phyloP scores from a whole-genome alignment of 495 filamentous ascomycete genomes.

The Aspergillus campestris region DNA sequence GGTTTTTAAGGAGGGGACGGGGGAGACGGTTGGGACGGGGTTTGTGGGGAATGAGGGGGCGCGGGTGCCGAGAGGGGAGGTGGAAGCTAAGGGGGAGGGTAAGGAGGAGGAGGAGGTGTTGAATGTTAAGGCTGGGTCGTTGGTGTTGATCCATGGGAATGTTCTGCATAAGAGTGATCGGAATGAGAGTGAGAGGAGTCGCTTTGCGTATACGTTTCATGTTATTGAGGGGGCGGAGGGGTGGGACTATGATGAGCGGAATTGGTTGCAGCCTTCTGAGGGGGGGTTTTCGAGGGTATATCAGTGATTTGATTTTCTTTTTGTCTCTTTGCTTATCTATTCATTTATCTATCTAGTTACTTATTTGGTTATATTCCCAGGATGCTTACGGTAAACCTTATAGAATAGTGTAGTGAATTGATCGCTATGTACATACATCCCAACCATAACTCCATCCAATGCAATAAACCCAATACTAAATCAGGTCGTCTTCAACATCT shows the following conservation, averaged over 20 bases:
- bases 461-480: constrained; percentile 6
- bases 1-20: constrained; percentile 24
- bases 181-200: constrained; percentile 73
- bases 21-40: constrained; percentile 36
- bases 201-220: constrained; percentile 97
- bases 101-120: constrained; percentile 51
- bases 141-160: constrained; percentile 96
- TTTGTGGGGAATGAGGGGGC: constrained; percentile 45
- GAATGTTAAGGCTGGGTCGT: constrained; percentile 75
- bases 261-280: constrained; percentile 88
- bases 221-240: constrained; percentile 78
- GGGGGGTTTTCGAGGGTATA: constrained; percentile 68
- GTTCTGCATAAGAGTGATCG: constrained; percentile 91
- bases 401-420: neutral
- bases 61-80: constrained; percentile 36
- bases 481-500: constrained; percentile 49
- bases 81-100: constrained; percentile 27
- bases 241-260: constrained; percentile 69
- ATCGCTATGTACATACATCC: neutral
- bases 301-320: neutral
- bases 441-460: constrained; percentile 13
- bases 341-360: no score
- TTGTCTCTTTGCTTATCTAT: no score
- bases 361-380: no score
- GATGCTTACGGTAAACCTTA: no score